phyloP scores from a whole-genome alignment of 2,329 filamentous ascomycete genomes.

The Monilinia laxa region DNA sequence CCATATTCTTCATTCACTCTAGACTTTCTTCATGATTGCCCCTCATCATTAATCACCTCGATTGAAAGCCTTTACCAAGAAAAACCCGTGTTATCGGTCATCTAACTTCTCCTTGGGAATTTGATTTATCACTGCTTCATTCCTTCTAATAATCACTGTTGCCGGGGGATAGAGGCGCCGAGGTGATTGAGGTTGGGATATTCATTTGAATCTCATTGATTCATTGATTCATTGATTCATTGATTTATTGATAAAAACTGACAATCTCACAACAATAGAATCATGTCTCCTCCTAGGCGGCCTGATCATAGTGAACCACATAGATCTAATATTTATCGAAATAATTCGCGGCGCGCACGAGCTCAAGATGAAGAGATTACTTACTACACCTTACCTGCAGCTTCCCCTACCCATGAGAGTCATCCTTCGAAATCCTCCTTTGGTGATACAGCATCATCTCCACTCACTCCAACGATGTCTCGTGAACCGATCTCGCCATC shows the following conservation, averaged over 20 bases:
- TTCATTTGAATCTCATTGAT: slow-evolving; percentile 10
- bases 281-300: slow-evolving; percentile 59
- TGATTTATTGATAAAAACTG: not conserved
- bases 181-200: slow-evolving; percentile 18
- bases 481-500: slow-evolving; percentile 46
- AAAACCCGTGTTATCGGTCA: not conserved
- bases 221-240: slow-evolving; percentile 1
- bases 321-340: slow-evolving; percentile 64
- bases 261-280: slow-evolving; percentile 29
- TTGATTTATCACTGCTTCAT: slow-evolving; percentile 16
- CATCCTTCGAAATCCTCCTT: slow-evolving; percentile 58
- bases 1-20: slow-evolving; percentile 18
- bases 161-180: not conserved
- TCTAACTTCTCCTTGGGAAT: not conserved
- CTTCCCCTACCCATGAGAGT: slow-evolving; percentile 47
- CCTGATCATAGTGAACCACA: slow-evolving; percentile 51
- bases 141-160: slow-evolving; percentile 7
- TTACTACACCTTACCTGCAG: slow-evolving; percentile 28
- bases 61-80: not conserved
- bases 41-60: not conserved
- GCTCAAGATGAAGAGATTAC: slow-evolving; percentile 71
- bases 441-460: slow-evolving; percentile 55
- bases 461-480: slow-evolving; percentile 48
- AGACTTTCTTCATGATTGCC: slow-evolving; percentile 4
- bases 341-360: slow-evolving; percentile 63